Percentiles rank a stretch among this genome's conserved stretches.
phyloP scores from a whole-genome alignment of 257 asterid species.

The Nicotiana knightiana region DNA sequence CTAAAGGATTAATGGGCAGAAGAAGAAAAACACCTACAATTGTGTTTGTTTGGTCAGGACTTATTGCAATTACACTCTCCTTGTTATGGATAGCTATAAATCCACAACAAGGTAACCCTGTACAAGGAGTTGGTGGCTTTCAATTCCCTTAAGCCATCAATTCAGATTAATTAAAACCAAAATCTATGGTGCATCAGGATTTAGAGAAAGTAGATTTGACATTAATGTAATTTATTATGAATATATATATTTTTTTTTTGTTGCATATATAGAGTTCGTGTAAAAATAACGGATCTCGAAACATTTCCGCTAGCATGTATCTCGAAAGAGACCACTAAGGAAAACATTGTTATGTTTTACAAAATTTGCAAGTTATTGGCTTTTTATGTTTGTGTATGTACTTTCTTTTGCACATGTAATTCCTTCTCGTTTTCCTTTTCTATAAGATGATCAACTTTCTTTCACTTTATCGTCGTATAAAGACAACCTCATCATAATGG shows the following conservation, averaged over 20 bases:
- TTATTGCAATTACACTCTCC: conserved; percentile 39
- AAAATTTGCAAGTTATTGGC: neutral
- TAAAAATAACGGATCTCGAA: neutral
- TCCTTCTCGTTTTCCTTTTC: neutral
- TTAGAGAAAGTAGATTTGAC: neutral
- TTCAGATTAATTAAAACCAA: too few species aligned
- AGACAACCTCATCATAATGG: neutral
- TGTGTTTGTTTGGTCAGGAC: conserved; percentile 44
- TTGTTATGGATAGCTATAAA: conserved; percentile 31
- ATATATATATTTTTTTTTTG: neutral
- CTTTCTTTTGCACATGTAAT: neutral
- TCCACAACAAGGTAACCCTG: conserved; percentile 2
- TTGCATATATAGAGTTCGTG: neutral
- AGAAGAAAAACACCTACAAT: conserved; percentile 39
- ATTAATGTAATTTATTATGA: neutral
- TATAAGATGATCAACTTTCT: neutral
- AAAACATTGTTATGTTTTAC: neutral
- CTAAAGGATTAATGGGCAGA: conserved; percentile 42
- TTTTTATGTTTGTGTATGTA: neutral
- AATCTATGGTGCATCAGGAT: neutral
- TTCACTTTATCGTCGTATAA: neutral
- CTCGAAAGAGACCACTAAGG: neutral
- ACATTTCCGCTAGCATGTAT: neutral
- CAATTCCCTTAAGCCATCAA: conserved; percentile 15
- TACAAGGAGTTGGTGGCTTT: neutral